Conservation (phyloP, 495 filamentous ascomycete genomes). For the Hypoxylon trugodes region DNA sequence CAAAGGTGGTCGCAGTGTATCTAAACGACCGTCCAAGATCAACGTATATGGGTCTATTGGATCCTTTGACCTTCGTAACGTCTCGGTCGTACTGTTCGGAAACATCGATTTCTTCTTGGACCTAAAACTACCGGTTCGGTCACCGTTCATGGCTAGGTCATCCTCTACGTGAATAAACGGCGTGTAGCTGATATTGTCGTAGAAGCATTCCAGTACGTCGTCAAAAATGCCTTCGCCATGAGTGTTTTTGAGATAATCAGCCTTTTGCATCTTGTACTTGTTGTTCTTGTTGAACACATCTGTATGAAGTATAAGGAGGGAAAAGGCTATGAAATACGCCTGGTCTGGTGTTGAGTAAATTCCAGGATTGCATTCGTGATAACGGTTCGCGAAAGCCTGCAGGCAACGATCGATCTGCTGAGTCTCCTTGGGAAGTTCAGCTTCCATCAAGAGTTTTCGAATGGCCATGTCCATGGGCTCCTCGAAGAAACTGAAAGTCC, state of each 20-base stretch:
- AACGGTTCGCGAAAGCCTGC: slow-evolving; percentile 93
- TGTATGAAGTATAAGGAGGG: slow-evolving; percentile 93
- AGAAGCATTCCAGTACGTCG: slow-evolving; percentile 94
- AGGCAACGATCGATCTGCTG: slow-evolving; percentile 97
- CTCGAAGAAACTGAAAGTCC: slow-evolving; percentile 90
- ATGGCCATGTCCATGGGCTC: slow-evolving; percentile 98
- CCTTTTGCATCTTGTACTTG: slow-evolving; percentile 98
- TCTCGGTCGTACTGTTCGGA: slow-evolving; percentile 70
- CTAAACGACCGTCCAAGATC: slow-evolving; percentile 87
- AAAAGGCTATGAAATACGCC: slow-evolving; percentile 97
- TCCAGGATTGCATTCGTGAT: slow-evolving; percentile 97
- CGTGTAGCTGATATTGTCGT: slow-evolving; percentile 97
- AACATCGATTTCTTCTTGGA: slow-evolving; percentile 75
- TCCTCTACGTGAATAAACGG: slow-evolving; percentile 98
- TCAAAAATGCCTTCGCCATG: slow-evolving; percentile 87
- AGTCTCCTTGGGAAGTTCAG: slow-evolving; percentile 94
- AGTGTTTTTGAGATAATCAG: slow-evolving; percentile 95
- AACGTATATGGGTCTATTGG: slow-evolving; percentile 94
- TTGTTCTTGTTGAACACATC: slow-evolving; percentile 99
- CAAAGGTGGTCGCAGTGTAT: slow-evolving; percentile 80
- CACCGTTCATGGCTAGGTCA: slow-evolving; percentile 80
- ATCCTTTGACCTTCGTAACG: slow-evolving; percentile 73
- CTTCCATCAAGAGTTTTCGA: slow-evolving; percentile 93
- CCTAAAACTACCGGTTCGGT: slow-evolving; percentile 74
- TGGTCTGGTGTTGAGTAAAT: slow-evolving; percentile 93